Evolutionary conservation across 2,329 filamentous ascomycete genomes (phyloP).

Genomic region (Phaeomoniella chlamydospora): DNA sequence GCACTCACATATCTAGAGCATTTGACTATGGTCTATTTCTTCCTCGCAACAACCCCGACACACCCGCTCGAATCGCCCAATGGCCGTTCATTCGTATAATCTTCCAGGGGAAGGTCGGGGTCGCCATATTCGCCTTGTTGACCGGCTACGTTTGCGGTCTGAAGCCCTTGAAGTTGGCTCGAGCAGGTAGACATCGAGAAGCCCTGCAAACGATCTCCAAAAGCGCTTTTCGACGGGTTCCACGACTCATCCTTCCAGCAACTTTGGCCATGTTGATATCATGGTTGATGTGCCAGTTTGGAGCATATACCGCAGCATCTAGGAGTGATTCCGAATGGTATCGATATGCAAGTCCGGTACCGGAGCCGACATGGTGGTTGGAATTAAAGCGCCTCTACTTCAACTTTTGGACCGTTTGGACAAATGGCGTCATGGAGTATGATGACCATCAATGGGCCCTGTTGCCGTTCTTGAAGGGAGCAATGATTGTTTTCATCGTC

Average conservation of each 20-base stretch:
- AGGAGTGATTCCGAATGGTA: slow-evolving; percentile 28
- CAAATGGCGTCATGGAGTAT: slow-evolving; percentile 34
- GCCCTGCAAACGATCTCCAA: slow-evolving; percentile 35
- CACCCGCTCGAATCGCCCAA: slow-evolving; percentile 31
- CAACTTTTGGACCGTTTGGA: slow-evolving; percentile 35
- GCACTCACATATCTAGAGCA: slow-evolving; percentile 37
- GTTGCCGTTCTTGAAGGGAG: slow-evolving; percentile 32
- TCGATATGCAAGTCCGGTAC: slow-evolving; percentile 18
- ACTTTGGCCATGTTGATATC: slow-evolving; percentile 36
- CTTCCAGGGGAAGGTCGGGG: slow-evolving; percentile 38
- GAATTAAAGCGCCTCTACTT: slow-evolving; percentile 30
- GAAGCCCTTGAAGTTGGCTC: slow-evolving; percentile 37
- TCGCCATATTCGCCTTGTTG: slow-evolving; percentile 41
- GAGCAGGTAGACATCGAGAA: slow-evolving; percentile 27
- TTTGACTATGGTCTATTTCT: slow-evolving; percentile 38
- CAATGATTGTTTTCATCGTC: slow-evolving; percentile 35
- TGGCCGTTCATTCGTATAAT: slow-evolving; percentile 39
- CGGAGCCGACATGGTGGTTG: slow-evolving; percentile 26
- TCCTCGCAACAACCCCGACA: slow-evolving; percentile 27
- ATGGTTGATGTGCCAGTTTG: slow-evolving; percentile 33
- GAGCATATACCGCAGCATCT: slow-evolving; percentile 32
- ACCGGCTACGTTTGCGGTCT: slow-evolving; percentile 42
- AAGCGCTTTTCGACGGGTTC: slow-evolving; percentile 38
- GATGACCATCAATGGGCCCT: slow-evolving; percentile 43
- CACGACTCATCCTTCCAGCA: slow-evolving; percentile 36